Base-by-base conservation (phyloP, 352 stramenopile genomes). In the Phytopythium sindhum region DNA sequence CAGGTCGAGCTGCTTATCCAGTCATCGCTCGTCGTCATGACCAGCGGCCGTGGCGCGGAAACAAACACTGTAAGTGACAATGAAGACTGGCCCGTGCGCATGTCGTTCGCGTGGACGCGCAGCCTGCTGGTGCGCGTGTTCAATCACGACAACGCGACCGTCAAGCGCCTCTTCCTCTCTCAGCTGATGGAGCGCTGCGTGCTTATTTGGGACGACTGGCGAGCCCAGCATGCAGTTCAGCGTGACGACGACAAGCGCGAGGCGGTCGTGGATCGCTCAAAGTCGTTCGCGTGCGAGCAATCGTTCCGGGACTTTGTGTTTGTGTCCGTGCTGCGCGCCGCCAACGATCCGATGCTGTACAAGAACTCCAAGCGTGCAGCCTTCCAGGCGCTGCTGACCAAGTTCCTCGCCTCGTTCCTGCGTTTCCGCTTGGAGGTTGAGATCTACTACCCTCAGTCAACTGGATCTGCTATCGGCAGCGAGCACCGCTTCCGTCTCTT, bases 51-150 rank as follows among this genome's bases (percentile, higher is more conserved):
- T 31, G 14, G 28, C 8, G 19, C 21, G 10, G 19, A 23, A n/a
- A 6, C 9, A 48, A 19, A 10, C 24, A 55, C 4, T 19, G 6
- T 8, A 9, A 12, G 53, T 37, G 4, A 21, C 7, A 15, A 54
- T 2, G 19, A 23, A 1, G 39, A 61, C 11, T 90, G 81, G 82
- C 82, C 85, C 0, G 73, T 91, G n/a, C 50, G 65, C 26, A 68
- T 95, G 21, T 86, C 75, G 26, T 95, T 95, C 53, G 72, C 84
- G 56, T 95, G 86, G 84, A 74, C 91, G 42, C 73, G 90, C 61
- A 90, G 81, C 54, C 66, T 95, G 2, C 47, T 95, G 26, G 66
- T 86, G 35, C 84, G 81, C 2, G 75, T 91, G 19, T 93, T 91
- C 64, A 68, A 69, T 14, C 86, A 95, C 65, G 84, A 95, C 37